Base-by-base conservation (phyloP, 345 rosid species). In the Boechera stricta region DNA sequence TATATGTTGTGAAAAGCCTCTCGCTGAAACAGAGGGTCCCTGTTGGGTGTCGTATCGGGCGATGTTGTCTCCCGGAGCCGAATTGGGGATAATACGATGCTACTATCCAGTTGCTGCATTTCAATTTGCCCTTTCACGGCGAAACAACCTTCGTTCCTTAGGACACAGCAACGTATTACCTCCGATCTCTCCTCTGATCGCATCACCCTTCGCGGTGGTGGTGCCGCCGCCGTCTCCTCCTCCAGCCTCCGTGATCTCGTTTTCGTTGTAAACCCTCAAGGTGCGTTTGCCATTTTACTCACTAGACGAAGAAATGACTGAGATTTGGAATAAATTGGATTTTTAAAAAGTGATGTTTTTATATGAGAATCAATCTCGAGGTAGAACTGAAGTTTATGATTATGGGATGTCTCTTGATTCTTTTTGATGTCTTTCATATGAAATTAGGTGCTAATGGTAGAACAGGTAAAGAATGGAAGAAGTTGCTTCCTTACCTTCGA, bases 401-500 rank as follows among this genome's bases (percentile, higher is more conserved):
- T 39, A 16, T 60, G 29, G 10, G 10, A 8, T 9, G 41, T 11
- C 24, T 65, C 12, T 45, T 71, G 29, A 29, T 35, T 63, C 76
- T 44, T 18, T 68, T 28, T 7, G 3, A 7, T 64, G 12, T 42
- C 8, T 44, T 39, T 65, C 28, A 18, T 61, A 48, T 71, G 75
- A 64, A 64, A 45, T 79, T 82, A 95, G 98, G 99, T 48, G 98
- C 99, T 76, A 89, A 88, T 80, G 98, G 98, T 54, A 91, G 75
- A 85, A 92, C 99, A 28, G 94, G 91, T 47, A 85, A 82, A 80
- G 90, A 92, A 78, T 95, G 99, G 99, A 91, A 87, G 80, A 89
- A 89, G 75, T 77, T 95, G 74, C 90, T 92, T 77, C 99, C 98
- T 3, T 84, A 81, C 81, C 90, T 95, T 54, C 83, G 83, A 83